Evolutionary conservation across 805 yeast genomes (phyloP).

Genomic region (Metschnikowia rubicola): DNA sequence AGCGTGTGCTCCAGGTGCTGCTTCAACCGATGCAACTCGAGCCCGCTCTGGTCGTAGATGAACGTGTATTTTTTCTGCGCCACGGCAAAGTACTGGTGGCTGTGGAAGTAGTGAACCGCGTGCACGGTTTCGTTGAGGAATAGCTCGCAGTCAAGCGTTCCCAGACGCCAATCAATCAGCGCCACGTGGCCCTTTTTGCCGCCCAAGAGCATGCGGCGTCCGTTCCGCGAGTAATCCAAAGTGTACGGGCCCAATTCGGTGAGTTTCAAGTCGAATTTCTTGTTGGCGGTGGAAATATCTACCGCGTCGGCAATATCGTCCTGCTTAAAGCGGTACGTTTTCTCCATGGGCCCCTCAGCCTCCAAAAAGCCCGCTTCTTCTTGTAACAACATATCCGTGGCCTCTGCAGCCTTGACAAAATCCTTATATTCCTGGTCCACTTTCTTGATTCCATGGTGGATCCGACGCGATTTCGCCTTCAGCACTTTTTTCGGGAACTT

Average conservation of each 20-base stretch:
- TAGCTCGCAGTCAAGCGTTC: conserved; percentile 75
- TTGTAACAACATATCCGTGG: conserved; percentile 78
- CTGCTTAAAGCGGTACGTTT: conserved; percentile 81
- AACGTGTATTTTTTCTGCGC: conserved; percentile 95
- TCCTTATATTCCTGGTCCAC: conserved; percentile 70
- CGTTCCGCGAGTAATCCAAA: conserved; percentile 80
- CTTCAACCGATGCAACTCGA: conserved; percentile 86
- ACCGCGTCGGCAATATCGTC: conserved; percentile 72
- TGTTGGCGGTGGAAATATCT: conserved; percentile 70
- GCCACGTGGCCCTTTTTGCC: conserved; percentile 96
- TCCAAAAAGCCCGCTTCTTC: conserved; percentile 87
- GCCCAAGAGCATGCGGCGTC: conserved; percentile 77
- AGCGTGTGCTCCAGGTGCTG: conserved; percentile 84
- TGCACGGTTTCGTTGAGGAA: conserved; percentile 85
- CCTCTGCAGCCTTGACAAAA: conserved; percentile 80
- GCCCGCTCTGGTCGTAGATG: conserved; percentile 86
- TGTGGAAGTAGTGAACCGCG: conserved; percentile 87
- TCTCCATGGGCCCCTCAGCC: conserved; percentile 89
- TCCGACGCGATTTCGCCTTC: conserved; percentile 13
- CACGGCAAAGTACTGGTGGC: conserved; percentile 90
- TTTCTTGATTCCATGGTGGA: conserved; percentile 48
- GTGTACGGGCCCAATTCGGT: conserved; percentile 84
- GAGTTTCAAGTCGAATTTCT: conserved; percentile 69
- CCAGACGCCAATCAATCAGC: conserved; percentile 91
- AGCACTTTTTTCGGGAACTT: conserved; percentile 14